These are phyloP conservation scores for Niebla homalea DNA, from an alignment of 495 filamentous ascomycete genomes.

Conservation along the genomic window DNA sequence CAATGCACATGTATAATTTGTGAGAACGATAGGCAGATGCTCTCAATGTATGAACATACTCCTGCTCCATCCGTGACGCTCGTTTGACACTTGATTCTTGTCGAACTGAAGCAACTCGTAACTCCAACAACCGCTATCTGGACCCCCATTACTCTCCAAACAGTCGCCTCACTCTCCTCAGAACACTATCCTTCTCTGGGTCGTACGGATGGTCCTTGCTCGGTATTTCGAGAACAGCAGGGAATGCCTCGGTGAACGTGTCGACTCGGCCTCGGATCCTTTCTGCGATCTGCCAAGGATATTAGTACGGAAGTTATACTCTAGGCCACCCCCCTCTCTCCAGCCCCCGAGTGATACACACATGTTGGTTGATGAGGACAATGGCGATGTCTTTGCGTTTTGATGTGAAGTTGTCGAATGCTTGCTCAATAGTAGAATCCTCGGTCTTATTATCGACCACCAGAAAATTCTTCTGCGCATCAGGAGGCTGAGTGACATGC, in stretches of 20 bases:
- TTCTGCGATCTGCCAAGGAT: conserved; percentile 60
- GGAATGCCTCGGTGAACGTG: conserved; percentile 40
- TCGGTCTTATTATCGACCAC: conserved; percentile 92
- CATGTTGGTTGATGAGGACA: conserved; percentile 94
- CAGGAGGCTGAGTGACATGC: conserved; percentile 68
- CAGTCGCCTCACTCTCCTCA: conserved; percentile 76
- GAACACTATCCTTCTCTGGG: conserved; percentile 95
- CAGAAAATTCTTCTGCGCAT: conserved; percentile 91
- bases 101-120: too few relatives aligned
- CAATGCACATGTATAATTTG: too few relatives aligned
- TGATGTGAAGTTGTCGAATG: conserved; percentile 78
- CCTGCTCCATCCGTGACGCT: too few relatives aligned
- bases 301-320: background rate
- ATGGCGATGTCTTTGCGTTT: conserved; percentile 94
- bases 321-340: too few relatives aligned
- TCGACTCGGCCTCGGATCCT: conserved; percentile 67
- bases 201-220: conserved; percentile 99
- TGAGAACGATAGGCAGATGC: too few relatives aligned
- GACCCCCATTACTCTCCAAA: conserved; percentile 63
- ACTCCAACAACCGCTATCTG: too few relatives aligned
- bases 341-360: too few relatives aligned
- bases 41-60: too few relatives aligned
- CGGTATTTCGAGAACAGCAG: conserved; percentile 74
- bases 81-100: too few relatives aligned
- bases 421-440: conserved; percentile 71